A percentile compares a stretch with the other conserved stretches of the same genome.
Conservation (phyloP, 257 asterid genomes). For the Solanum peruvianum region DNA sequence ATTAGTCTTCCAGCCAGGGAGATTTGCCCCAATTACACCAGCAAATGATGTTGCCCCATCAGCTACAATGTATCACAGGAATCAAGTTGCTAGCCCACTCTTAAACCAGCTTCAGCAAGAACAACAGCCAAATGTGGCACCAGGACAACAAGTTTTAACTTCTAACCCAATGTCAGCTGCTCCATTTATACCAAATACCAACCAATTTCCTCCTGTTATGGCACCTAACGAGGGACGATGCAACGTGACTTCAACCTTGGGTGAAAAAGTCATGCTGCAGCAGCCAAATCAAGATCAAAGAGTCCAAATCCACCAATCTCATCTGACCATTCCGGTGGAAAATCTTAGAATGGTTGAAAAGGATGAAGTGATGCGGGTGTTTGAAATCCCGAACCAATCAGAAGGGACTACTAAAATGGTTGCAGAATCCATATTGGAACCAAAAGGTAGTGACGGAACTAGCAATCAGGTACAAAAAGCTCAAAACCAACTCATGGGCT, state of each 20-base stretch:
- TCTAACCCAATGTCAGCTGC: slow-evolving; percentile 1
- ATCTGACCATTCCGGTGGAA: slow-evolving; percentile 11
- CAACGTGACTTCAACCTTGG: slow-evolving; percentile 18
- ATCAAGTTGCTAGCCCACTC: slow-evolving; percentile 4
- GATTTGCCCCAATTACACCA: slow-evolving; percentile 38
- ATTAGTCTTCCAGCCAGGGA: slow-evolving; percentile 47
- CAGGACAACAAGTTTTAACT: slow-evolving; percentile 9
- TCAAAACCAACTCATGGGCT: background rate
- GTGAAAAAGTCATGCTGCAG: slow-evolving; percentile 8
- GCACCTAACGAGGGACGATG: background rate
- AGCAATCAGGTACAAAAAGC: slow-evolving; percentile 2
- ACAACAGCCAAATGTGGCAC: slow-evolving; percentile 3
- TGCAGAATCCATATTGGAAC: slow-evolving; percentile 9
- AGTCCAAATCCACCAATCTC: slow-evolving; percentile 11
- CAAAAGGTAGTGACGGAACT: slow-evolving; percentile 1
- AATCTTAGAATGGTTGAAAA: slow-evolving; percentile 57
- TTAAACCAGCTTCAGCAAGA: slow-evolving; percentile 8
- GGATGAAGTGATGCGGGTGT: slow-evolving; percentile 57
- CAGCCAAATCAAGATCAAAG: slow-evolving; percentile 9
- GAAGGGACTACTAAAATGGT: slow-evolving; percentile 11
- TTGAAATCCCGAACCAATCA: slow-evolving; percentile 34
- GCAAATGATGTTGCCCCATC: slow-evolving; percentile 66
- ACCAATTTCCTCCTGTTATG: slow-evolving; percentile 4
- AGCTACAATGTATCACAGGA: slow-evolving; percentile 43
- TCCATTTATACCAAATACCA: slow-evolving; percentile 2